Evolutionary conservation across 2,329 filamentous ascomycete species (phyloP), one percentile per base, ranked within the genome.

Genomic region (Diaporthe sp.): DNA sequence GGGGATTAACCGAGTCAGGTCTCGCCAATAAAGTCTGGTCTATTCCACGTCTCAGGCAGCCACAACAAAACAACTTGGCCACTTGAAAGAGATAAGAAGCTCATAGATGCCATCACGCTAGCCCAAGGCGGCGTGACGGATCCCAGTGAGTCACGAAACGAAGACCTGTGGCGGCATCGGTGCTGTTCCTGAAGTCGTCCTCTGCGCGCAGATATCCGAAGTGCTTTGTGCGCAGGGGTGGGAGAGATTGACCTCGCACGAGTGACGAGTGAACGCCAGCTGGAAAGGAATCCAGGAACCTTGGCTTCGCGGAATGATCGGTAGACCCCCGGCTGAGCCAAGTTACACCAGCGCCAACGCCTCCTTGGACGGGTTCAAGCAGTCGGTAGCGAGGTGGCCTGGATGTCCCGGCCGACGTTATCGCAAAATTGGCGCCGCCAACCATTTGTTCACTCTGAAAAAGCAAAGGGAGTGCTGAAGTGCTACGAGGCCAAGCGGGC

Each of bases 361-460:
- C 42, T 12, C 27, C 6, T 35, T 35, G 4, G 61, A 51, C 32
- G 27, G 17, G 39, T 66, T 30, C 61, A 17, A 13, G 22, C 30
- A n/a, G 30, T 50, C 27, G 61, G 61, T 65, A 65, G 61, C 61
- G 61, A 65, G 61, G 5, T 35, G 42, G 42, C 30, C 39, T 66
- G 61, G 61, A 25, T 51, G 44, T 15, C 42, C 42, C 30, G 61
- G 61, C 42, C 42, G 39, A 32, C 42, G 42, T 65, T 50, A 65
- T 65, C 61, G 61, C 10, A 22, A 32, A 10, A 17, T 51, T 37
- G 61, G 61, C 30, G 42, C 42, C 13, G 42, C 42, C 42, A 12
- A 66, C 27, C 44, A 66, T 19, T 32, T 50, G 25, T 42, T 66
- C 27, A 7, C n/a, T 9, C 15, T 27, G 7, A 17, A 50, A 61